A percentile compares a stretch with the other conserved stretches of the same genome.
These are phyloP conservation scores for Micractinium conductrix DNA, from an alignment of 139 green algal genomes.

Conservation along the genomic window DNA sequence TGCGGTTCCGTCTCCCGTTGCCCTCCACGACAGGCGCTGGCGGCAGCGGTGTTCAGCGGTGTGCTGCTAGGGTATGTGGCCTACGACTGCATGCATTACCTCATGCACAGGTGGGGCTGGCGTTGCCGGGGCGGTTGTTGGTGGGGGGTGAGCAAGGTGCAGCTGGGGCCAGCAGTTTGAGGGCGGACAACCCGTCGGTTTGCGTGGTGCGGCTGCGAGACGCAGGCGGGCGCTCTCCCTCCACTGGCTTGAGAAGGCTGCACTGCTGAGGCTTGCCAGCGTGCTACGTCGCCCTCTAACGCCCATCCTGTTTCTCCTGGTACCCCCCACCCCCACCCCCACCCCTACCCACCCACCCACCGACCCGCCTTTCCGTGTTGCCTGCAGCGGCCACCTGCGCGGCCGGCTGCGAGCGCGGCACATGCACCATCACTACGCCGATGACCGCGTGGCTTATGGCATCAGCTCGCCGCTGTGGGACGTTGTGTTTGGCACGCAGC, in stretches of 20 bases:
- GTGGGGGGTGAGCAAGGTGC: not conserved
- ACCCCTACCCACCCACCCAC: no score
- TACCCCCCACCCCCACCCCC: no score
- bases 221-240: no score
- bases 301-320: not conserved
- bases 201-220: no score
- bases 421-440: slow-evolving; percentile 84
- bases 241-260: no score
- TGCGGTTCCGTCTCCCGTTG: not conserved
- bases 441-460: slow-evolving; percentile 69
- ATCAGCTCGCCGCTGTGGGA: slow-evolving; percentile 86
- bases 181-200: no score
- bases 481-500: slow-evolving; percentile 66
- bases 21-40: not conserved
- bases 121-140: not conserved
- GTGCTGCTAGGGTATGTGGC: slow-evolving; percentile 87
- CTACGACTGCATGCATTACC: slow-evolving; percentile 94
- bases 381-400: slow-evolving; percentile 42
- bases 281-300: slow-evolving; percentile 1
- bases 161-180: not conserved
- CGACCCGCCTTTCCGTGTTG: no score
- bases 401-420: slow-evolving; percentile 62
- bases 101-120: slow-evolving; percentile 58
- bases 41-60: slow-evolving; percentile 69
- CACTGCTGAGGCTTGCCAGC: no score